Base-by-base conservation (phyloP, 1,284 basidiomycete genomes). In the Bjerkandera adusta region DNA sequence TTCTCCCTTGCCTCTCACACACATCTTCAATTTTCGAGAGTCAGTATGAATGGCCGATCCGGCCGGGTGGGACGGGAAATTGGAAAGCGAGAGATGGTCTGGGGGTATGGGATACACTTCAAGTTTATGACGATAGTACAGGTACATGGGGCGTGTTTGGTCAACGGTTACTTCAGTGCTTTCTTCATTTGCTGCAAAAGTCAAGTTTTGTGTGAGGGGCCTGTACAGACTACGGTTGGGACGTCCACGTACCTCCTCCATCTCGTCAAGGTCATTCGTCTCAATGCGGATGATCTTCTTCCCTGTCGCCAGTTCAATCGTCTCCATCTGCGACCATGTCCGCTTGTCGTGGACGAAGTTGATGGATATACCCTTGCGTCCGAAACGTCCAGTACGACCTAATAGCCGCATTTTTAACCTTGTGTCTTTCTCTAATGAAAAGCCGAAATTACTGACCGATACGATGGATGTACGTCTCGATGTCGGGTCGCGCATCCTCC, bases 381-480 rank as follows among this genome's bases (percentile, higher is more conserved):
- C 94, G 65, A 97, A 97, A 38, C 94, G 87, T 51, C 95, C 94
- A 39, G 94, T 97, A 46, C 94, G 89, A 45, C 93, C 92, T 94
- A 30, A 43, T 24, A 49, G 6, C 21, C 36, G 7, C 36, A 21
- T 36, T n/a, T n/a, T n/a, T n/a, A 15, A 36, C 7, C 36, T 36
- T 10, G 13, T 6, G 32, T 5, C 32, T 34, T 5, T 13, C 13
- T 5, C 5, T 43, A 13, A n/a, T 36, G 16, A 37, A 47, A 32
- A 29, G 39, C 34, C 50, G 43, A 25, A 21, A 40, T 26, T 13
- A 71, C 85, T 45, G 50, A 92, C 95, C 96, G 52, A 99, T 99
- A 54, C 97, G 85, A 70, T 99, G 97, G 48, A 99, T 85, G 65
- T 99, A 99, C 1, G 96, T 99, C 73, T 99, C 97, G 25, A 95